Base-by-base conservation (phyloP, 2,329 filamentous ascomycete genomes). In the Stemphylium lycopersici region DNA sequence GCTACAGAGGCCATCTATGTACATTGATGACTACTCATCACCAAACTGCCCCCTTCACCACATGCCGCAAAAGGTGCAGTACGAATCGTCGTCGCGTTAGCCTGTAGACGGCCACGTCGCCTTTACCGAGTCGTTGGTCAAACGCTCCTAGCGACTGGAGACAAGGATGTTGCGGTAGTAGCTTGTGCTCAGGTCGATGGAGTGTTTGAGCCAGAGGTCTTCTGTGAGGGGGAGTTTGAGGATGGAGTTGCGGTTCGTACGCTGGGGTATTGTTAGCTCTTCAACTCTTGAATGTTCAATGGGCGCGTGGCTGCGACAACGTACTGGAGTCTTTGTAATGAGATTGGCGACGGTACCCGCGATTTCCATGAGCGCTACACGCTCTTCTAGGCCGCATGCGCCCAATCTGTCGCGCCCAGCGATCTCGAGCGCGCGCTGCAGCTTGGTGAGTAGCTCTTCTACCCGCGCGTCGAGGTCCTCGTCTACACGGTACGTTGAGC, bases 291-390 rank as follows among this genome's bases (percentile, higher is more conserved):
- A 24, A 7, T 18, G 3, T 13, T 10, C 10, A 13, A 20, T 20
- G 20, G 20, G 20, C 3, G 4, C 4, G 34, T 44, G 8, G 8
- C 8, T 15, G 4, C 6, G 38, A 22, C 13, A 7, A 58, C 68
- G 33, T 67, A 72, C 78, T 63, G 67, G 66, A 37, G 75, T 67
- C 60, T 70, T 68, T 2, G 87, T 78, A 55, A 89, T 84, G 70
- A 87, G 83, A 58, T 84, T 83, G 8, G 89, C 90, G 55, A 93
- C 85, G 40, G 87, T 82, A 48, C 86, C 85, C 41, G 88, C 89
- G 83, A 96, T 96, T 69, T 96, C 91, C 60, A 88, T 87, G 48
- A 93, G 82, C 0, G 91, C 91, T 37, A 93, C 90, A 48, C 85
- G 76, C 52, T 83, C 80, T 48, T 79, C 77, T 6, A 85, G 75